Percentiles rank a stretch among this genome's conserved stretches.
Conservation (phyloP, 805 yeast genomes). For the Kodamaea nitidulidarum region DNA sequence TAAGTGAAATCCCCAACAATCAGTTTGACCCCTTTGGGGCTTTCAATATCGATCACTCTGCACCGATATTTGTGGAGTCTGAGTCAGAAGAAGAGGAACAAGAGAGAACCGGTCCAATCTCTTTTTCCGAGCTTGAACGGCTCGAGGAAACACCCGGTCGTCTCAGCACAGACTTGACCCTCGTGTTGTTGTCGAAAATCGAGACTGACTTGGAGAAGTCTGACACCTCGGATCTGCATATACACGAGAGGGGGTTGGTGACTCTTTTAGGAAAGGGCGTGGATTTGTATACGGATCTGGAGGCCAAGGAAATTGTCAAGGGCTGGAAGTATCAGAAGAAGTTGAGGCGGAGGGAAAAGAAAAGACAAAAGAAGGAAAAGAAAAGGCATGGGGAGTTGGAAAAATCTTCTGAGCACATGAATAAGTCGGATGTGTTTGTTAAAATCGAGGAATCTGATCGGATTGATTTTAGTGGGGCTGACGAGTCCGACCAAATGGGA, state of each 20-base stretch:
- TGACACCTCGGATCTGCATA: constrained; percentile 10
- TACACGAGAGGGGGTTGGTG: constrained; percentile 13
- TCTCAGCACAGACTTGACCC: constrained; percentile 1
- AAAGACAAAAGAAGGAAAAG: not conserved
- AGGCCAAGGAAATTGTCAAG: constrained; percentile 11
- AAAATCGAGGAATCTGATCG: too few species aligned
- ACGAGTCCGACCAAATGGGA: too few species aligned
- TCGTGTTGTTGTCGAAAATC: constrained; percentile 1
- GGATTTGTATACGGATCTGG: constrained; percentile 8
- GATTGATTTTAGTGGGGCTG: too few species aligned
- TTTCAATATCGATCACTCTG: not conserved
- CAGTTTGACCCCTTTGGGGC: not conserved
- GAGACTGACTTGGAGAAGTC: constrained; percentile 9
- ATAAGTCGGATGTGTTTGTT: too few species aligned
- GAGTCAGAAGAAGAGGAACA: not conserved
- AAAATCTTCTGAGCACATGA: too few species aligned
- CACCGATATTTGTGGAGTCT: not conserved
- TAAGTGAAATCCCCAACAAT: not conserved
- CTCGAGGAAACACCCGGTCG: not conserved
- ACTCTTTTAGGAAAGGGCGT: constrained; percentile 8
- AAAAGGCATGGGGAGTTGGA: constrained; percentile 1
- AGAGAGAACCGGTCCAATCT: not conserved
- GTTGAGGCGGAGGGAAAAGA: constrained; percentile 10
- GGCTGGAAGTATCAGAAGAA: constrained; percentile 10
- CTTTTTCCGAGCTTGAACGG: not conserved